Conservation (phyloP, 2,329 filamentous ascomycete genomes). For the Myriangium duriaei region DNA sequence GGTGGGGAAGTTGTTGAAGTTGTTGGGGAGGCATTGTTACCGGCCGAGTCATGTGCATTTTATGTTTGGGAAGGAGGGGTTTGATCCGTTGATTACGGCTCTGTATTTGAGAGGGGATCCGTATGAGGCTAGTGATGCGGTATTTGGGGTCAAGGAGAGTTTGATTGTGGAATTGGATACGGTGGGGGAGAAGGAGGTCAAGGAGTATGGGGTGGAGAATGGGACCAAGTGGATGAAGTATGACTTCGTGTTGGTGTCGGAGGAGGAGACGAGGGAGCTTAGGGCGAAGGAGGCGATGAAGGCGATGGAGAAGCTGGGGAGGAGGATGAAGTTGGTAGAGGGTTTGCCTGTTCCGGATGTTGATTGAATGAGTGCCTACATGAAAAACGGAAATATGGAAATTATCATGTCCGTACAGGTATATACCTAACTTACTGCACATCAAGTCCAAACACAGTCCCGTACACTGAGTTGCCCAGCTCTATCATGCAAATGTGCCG, state of each 20-base stretch:
- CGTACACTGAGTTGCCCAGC: too few species aligned
- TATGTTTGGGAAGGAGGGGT: conserved; percentile 72
- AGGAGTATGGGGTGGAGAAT: conserved; percentile 48
- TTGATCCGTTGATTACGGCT: conserved; percentile 73
- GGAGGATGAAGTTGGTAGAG: conserved; percentile 59
- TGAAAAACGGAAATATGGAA: too few species aligned
- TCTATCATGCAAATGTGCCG: too few species aligned
- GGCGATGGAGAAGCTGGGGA: conserved; percentile 54
- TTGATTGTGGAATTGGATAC: conserved; percentile 54
- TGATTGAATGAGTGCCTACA: too few species aligned
- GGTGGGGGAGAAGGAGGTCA: conserved; percentile 40
- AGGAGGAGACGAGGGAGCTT: conserved; percentile 54
- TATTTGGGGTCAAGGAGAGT: conserved; percentile 77
- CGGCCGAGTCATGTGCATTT: conserved; percentile 74
- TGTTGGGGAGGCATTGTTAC: conserved; percentile 61
- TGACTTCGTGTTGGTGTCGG: conserved; percentile 65
- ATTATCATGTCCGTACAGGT: too few species aligned
- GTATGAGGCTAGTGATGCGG: conserved; percentile 72
- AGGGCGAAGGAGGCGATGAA: conserved; percentile 54
- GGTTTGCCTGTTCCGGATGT: conserved; percentile 64
- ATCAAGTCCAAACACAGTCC: too few species aligned
- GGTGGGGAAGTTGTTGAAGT: conserved; percentile 57
- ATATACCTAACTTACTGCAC: too few species aligned
- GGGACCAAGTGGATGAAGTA: conserved; percentile 45
- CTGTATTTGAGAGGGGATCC: conserved; percentile 67